Base-by-base conservation (phyloP, 257 asterid genomes). In the Solanum sitiens region DNA sequence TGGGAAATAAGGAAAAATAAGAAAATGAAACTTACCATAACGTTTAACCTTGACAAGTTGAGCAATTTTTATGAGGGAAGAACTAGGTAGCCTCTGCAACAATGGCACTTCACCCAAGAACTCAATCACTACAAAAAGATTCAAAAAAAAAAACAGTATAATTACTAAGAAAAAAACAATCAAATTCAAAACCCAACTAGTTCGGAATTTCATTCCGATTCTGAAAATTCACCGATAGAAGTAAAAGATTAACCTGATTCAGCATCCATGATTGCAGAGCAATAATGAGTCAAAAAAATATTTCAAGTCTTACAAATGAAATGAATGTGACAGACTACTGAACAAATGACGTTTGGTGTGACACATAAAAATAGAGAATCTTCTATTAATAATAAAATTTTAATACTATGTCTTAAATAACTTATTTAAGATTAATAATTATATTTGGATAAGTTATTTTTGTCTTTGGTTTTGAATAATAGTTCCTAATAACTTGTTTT, bases 31-130 rank as follows among this genome's bases (percentile, higher is more conserved):
- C 83, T 59, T 87, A 95, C 99, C 95, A 87, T 89, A 95, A 87
- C 85, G 91, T 89, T 94, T 94, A 87, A 95, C 87, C n/a, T 88
- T 86, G 72, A 95, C 96, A 44, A 93, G 72, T 89, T 92, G 91
- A 45, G 99, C 98, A 86, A 97, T 94, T 91, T 88, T 97, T 92
- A 80, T 89, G 37, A 94, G 92, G 32, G 99, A 95, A 45, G 98
- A 94, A 86, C 94, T 89, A 2, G 99, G 99, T 67, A 97, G 95
- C 89, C 93, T 92, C 92, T 97, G 99, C 7, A 97, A 94, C 94
- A 97, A 92, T 30, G 99, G 98, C 88, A 97, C 98, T 25, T 95
- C 88, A 63, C 98, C 98, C 93, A 97, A 90, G 87, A 94, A 97
- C 94, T 94, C 99, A 82, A 94, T 93, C 91, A 95, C 99, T 95